These are phyloP conservation scores for Macrocystidia cucumis DNA, from an alignment of 1,284 basidiomycete genomes.

Conservation along the genomic window DNA sequence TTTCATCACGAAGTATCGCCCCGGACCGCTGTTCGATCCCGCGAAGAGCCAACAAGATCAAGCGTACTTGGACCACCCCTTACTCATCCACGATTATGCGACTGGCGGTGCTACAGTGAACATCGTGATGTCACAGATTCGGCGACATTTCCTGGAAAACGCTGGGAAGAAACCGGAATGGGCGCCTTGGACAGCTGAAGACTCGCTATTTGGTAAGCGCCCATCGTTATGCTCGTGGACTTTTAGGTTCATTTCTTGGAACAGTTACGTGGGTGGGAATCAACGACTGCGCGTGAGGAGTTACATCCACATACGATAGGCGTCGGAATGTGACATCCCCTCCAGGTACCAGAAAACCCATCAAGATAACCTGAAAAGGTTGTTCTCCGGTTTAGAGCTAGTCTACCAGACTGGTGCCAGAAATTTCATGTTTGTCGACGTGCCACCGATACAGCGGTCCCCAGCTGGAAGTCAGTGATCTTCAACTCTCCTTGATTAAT, in stretches of 20 bases:
- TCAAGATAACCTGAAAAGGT: conserved; percentile 16
- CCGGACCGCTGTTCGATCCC: conserved; percentile 24
- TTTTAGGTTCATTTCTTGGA: conserved; percentile 1
- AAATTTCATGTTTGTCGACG: conserved; percentile 57
- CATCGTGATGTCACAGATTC: conserved; percentile 31
- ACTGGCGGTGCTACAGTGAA: conserved; percentile 33
- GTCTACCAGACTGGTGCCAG: conserved; percentile 44
- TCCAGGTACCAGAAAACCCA: conserved; percentile 13
- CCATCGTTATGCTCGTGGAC: neutral
- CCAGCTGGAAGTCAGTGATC: conserved; percentile 29
- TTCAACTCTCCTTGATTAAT: conserved; percentile 1
- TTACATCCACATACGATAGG: neutral
- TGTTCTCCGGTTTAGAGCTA: conserved; percentile 37
- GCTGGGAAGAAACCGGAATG: conserved; percentile 28
- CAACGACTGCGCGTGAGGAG: conserved; percentile 51
- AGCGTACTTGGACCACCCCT: conserved; percentile 20
- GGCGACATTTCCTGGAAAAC: conserved; percentile 23
- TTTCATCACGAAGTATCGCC: conserved; percentile 35
- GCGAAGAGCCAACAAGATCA: conserved; percentile 14
- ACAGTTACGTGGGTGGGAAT: conserved; percentile 60
- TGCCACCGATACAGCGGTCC: conserved; percentile 48
- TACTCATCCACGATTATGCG: conserved; percentile 46
- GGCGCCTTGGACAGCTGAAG: conserved; percentile 31
- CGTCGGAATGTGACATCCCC: conserved; percentile 6
- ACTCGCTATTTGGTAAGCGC: conserved; percentile 39